phyloP scores from a whole-genome alignment of 164 flowering plant species.

The Macadamia tetraphylla region DNA sequence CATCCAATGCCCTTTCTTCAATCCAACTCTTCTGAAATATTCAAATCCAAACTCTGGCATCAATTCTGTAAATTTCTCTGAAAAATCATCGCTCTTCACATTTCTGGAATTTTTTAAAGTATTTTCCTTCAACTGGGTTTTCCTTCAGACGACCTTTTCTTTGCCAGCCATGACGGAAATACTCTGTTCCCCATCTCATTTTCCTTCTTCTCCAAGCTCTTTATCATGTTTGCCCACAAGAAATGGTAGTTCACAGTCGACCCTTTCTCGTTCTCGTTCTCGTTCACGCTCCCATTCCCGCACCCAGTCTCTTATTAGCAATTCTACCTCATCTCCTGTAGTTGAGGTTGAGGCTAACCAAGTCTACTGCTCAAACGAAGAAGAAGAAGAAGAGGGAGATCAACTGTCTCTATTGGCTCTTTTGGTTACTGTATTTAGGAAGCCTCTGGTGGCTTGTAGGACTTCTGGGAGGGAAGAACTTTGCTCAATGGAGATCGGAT shows the following conservation, averaged over 20 bases:
- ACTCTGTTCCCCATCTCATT: conserved; percentile 38
- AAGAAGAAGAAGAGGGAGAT: conserved; percentile 24
- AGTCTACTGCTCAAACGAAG: too few relatives aligned
- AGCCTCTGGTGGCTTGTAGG: conserved; percentile 60
- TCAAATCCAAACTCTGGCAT: conserved; percentile 6
- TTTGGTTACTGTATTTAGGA: conserved; percentile 61
- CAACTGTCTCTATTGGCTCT: conserved; percentile 67
- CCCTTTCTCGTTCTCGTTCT: background rate
- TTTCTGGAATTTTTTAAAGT: background rate
- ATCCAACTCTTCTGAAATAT: conserved; percentile 23
- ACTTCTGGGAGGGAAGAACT: conserved; percentile 35
- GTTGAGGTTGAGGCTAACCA: background rate
- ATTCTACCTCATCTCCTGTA: conserved; percentile 12
- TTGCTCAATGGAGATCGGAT: conserved; percentile 80
- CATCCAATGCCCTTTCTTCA: conserved; percentile 24
- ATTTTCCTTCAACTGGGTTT: background rate
- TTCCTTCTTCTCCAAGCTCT: conserved; percentile 37
- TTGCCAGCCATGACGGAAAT: conserved; percentile 46
- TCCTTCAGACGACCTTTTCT: background rate
- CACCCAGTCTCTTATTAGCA: conserved; percentile 11
- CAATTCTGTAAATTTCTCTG: conserved; percentile 3
- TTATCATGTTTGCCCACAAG: conserved; percentile 21
- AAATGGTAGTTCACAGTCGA: conserved; percentile 12
- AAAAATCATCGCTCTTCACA: background rate
- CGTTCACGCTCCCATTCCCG: too few relatives aligned